Evolutionary conservation across 805 yeast genomes (phyloP).

Genomic region (Candida ponderosae): DNA sequence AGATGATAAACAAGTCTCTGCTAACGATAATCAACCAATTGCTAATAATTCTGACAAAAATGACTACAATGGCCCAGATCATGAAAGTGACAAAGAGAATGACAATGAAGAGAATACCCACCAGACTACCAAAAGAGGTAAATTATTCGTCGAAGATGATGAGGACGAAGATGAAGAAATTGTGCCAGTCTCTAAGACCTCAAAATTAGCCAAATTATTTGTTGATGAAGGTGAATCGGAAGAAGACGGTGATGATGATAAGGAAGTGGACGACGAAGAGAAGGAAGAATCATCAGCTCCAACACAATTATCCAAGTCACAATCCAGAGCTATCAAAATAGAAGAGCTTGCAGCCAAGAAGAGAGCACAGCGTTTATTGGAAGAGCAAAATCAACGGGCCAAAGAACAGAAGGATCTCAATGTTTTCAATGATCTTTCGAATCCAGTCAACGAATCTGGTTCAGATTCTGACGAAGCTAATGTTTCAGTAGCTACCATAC

Average conservation of each 20-base stretch:
- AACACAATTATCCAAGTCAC: slow-evolving; percentile 1
- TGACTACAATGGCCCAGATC: too few relatives aligned
- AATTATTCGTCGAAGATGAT: not conserved
- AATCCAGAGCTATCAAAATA: slow-evolving; percentile 8
- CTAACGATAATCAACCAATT: too few relatives aligned
- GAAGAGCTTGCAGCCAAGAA: slow-evolving; percentile 14
- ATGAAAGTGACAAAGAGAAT: not conserved
- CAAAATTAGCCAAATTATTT: slow-evolving; percentile 3
- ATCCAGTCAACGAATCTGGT: slow-evolving; percentile 1
- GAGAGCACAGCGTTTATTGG: slow-evolving; percentile 12
- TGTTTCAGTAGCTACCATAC: not conserved
- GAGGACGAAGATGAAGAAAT: slow-evolving; percentile 1
- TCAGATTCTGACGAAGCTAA: slow-evolving; percentile 3
- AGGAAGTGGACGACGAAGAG: slow-evolving; percentile 4
- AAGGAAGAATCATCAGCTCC: not conserved
- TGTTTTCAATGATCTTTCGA: not conserved
- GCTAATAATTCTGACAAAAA: too few relatives aligned
- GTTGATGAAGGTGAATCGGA: slow-evolving; percentile 9
- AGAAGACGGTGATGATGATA: slow-evolving; percentile 1
- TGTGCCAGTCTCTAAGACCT: not conserved
- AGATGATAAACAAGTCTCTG: too few relatives aligned
- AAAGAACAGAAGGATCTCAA: slow-evolving; percentile 5
- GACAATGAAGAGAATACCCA: too few relatives aligned
- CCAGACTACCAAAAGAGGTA: too few relatives aligned
- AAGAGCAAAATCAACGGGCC: slow-evolving; percentile 10